Evolutionary conservation across 768 basidiomycete genomes (phyloP), one percentile per base, ranked within the genome.

Genomic region (Lentinula guzmanii): DNA sequence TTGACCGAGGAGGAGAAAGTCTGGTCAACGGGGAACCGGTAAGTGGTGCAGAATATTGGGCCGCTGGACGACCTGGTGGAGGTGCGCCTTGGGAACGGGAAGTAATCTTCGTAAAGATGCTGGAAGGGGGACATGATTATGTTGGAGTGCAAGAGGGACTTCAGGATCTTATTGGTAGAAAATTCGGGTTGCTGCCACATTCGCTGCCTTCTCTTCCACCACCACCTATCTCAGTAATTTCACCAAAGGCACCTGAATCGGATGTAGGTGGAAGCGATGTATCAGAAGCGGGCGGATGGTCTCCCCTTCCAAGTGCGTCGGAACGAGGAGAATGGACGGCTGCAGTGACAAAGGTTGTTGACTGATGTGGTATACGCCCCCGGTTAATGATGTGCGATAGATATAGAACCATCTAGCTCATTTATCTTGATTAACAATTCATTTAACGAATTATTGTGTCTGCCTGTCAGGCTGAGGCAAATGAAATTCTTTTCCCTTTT

Each of bases 111-210:
- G 71, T 89, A 46, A 83, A 84, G 72, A 84, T 84, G 1, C 65
- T 75, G 31, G 77, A 76, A 63, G 89, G 90, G 6, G 76, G 75
- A 0, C 90, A 91, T 67, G 79, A 83, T 46, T 65, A 72, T 62
- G 70, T 90, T 51, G 84, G 83, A 11, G 71, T 79, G 2, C 72
- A 84, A 35, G 88, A 91, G 63, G 89, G 89, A 7, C 82, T 90
- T 21, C 87, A 91, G 64, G 88, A 90, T 70, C 73, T 82, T 11
- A 79, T 85, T 65, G 76, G 77, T 9, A 67, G 72, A 61, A 76
- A 76, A 73, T 80, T 80, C 70, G 70, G 55, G 37, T 10, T 56
- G 15, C 24, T 45, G 0, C n/a, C 21, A 16, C 39, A 34, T 16
- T 18, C 54, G 41, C 24, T 7, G n/a, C 18, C 35, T 21, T 5